A percentile compares a stretch with the other conserved stretches of the same genome.
Conservation (phyloP, 176 grass and related monocot species). For the Rhynchospora pubera region DNA sequence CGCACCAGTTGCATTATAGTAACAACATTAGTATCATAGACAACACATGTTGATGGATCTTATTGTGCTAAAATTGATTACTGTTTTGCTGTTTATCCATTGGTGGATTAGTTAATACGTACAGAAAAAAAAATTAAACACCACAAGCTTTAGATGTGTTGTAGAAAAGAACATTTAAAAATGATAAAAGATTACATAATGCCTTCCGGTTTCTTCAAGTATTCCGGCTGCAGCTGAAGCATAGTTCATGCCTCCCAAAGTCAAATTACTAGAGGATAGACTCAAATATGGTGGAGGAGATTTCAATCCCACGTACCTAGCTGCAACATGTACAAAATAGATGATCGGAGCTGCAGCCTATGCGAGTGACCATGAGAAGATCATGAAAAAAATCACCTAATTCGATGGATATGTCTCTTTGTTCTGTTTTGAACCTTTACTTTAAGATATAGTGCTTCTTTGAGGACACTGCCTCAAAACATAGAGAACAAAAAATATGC, state of each 20-base stretch:
- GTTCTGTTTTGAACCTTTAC: too few species aligned
- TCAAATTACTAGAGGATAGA: slow-evolving; percentile 8
- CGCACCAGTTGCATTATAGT: not conserved
- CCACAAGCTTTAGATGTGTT: not conserved
- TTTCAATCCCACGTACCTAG: slow-evolving; percentile 26
- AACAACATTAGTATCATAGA: too few species aligned
- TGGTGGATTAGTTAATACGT: not conserved
- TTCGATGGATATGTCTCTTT: not conserved
- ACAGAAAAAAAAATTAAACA: not conserved
- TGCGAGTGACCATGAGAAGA: not conserved
- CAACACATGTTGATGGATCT: not conserved
- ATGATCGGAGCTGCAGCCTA: not conserved
- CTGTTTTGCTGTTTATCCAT: not conserved
- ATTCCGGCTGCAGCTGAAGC: slow-evolving; percentile 44
- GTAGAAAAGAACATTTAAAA: not conserved
- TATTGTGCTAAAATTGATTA: not conserved
- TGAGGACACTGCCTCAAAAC: not conserved
- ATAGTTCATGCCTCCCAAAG: slow-evolving; percentile 40
- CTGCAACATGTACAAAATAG: not conserved
- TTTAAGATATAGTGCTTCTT: too few species aligned
- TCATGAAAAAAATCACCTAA: not conserved
- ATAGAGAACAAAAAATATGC: not conserved
- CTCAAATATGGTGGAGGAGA: slow-evolving; percentile 27
- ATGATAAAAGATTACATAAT: slow-evolving; percentile 18
- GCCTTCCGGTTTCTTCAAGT: slow-evolving; percentile 33